Conservation (phyloP, 805 yeast species). For the Metschnikowia hibisci region DNA sequence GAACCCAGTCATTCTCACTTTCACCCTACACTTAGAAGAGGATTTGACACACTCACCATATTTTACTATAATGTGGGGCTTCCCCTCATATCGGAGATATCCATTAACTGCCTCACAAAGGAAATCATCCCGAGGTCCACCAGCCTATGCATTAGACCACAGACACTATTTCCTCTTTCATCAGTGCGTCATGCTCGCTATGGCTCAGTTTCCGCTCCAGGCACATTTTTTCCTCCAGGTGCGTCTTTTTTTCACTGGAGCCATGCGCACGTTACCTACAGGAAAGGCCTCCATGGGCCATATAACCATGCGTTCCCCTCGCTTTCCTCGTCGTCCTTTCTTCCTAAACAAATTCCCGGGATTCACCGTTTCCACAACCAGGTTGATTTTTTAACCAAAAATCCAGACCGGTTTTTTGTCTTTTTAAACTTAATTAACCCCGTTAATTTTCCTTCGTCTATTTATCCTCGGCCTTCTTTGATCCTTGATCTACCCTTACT, state of each 20-base stretch:
- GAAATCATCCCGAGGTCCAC: neutral
- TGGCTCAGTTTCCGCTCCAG: constrained; percentile 1
- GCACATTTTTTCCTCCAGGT: neutral
- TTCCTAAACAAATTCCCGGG: neutral
- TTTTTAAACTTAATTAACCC: no score
- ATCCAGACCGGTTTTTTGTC: neutral
- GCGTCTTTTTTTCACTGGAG: constrained; percentile 3
- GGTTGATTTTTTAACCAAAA: no score
- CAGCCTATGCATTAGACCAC: neutral
- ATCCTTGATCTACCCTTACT: neutral
- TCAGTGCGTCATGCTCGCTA: constrained; percentile 1
- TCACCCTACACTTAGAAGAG: no score
- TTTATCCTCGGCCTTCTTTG: neutral
- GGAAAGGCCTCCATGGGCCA: neutral
- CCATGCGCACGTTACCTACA: constrained; percentile 4
- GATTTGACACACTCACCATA: no score
- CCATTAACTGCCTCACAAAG: no score
- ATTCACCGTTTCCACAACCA: neutral
- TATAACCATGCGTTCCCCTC: constrained; percentile 5
- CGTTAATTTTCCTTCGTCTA: no score
- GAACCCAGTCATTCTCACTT: no score
- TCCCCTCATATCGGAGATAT: no score
- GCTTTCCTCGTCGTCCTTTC: neutral
- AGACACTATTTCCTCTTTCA: constrained; percentile 4
- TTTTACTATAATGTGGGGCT: no score